phyloP scores from a whole-genome alignment of 306 rosid genomes.

The Malus orientalis region DNA sequence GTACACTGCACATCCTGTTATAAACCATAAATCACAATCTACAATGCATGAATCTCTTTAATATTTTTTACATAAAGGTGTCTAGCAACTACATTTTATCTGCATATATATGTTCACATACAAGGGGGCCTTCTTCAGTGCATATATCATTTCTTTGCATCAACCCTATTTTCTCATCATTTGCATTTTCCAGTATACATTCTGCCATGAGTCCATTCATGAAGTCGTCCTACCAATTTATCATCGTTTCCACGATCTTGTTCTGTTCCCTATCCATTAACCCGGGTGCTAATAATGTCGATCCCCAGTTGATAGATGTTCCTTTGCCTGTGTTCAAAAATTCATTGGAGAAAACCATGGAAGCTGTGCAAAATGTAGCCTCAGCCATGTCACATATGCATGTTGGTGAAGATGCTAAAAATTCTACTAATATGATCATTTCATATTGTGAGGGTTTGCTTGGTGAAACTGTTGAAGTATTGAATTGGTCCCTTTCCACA shows the following conservation, averaged over 20 bases:
- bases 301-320: neutral
- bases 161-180: neutral
- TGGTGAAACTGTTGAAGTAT: neutral
- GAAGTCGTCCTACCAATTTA: neutral
- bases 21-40: too few species aligned
- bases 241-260: neutral
- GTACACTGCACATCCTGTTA: too few species aligned
- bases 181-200: neutral
- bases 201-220: neutral
- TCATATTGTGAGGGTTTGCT: slow-evolving; percentile 5
- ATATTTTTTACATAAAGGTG: too few species aligned
- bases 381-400: neutral
- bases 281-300: neutral
- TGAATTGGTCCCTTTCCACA: neutral
- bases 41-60: too few species aligned
- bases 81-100: too few species aligned
- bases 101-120: too few species aligned
- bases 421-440: neutral
- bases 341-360: neutral
- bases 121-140: neutral
- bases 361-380: neutral
- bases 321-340: neutral
- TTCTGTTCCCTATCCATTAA: neutral
- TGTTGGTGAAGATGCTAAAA: neutral
- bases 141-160: neutral